Evolutionary conservation across 2,329 filamentous ascomycete species (phyloP).

Genomic region (Colletotrichum aenigma): DNA sequence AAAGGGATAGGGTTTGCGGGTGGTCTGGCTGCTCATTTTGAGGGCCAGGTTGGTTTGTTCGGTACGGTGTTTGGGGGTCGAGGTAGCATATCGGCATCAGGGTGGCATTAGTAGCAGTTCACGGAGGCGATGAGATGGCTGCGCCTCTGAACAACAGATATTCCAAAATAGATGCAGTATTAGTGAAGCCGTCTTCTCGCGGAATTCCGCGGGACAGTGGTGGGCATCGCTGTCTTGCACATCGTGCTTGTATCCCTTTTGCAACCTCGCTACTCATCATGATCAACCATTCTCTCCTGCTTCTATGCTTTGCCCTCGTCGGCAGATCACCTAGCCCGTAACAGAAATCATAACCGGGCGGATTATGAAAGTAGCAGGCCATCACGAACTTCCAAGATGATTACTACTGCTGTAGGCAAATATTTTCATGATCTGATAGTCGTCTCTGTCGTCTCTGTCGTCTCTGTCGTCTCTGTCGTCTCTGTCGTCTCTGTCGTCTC

Average conservation of each 20-base stretch:
- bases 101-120: background rate
- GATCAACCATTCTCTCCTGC: background rate
- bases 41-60: background rate
- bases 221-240: background rate
- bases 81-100: constrained; percentile 3
- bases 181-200: background rate
- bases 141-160: background rate
- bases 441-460: background rate
- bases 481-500: no score
- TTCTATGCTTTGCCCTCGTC: background rate
- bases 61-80: background rate
- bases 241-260: background rate
- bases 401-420: background rate
- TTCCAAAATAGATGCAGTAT: background rate
- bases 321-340: background rate
- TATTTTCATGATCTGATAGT: background rate
- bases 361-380: background rate
- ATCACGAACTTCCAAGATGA: background rate
- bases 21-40: background rate
- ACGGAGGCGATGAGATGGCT: background rate
- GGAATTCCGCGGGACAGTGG: background rate
- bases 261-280: background rate
- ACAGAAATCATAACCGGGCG: background rate
- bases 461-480: no score
- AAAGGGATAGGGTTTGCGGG: background rate